Base-by-base conservation (phyloP, 257 asterid genomes). In the Ligustrum vulgare region DNA sequence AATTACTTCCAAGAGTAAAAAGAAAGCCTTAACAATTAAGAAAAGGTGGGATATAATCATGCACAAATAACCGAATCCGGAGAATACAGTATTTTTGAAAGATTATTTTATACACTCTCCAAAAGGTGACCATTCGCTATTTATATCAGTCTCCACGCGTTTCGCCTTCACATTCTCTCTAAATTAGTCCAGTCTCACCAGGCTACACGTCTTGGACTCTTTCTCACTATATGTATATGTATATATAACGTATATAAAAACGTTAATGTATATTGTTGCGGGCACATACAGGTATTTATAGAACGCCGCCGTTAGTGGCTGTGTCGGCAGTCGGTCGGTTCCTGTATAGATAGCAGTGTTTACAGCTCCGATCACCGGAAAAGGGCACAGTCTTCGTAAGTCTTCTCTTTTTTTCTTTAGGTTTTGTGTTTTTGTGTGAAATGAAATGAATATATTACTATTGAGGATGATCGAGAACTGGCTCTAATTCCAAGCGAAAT, bases 321-420 rank as follows among this genome's bases (percentile, higher is more conserved):
- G 20, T 51, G 62, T 67, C 64, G 66, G 68, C 65, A 2, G 78
- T 77, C 75, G 34, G 32, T 58, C 70, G 15, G 47, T 35, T 45
- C 31, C 62, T 69, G 9, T 35, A 35, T n/a, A 34, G 77, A 77
- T 77, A 66, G n/a, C 64, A 47, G 68, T 15, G 6, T 32, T 51
- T 71, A 25, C 31, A 71, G 67, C 79, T 51, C 62, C 10, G 62
- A 51, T 51, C 23, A 51, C 23, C n/a, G 62, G 1, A 51, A 49
- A 60, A 62, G 51, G 11, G 36, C 77, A 32, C 67, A 20, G 22
- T 49, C 69, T 23, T 56, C 39, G 78, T 79, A 39, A 79, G 80
- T 62, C 34, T 72, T 72, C 39, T 35, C 1, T 7, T 25, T 45
- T 45, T 28, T 41, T 58, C 9, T 54, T 77, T 25, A 39, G 2